Evolutionary conservation across 495 filamentous ascomycete genomes (phyloP), one percentile per base, ranked within the genome.

Genomic region (Aspergillus carlsbadensis): DNA sequence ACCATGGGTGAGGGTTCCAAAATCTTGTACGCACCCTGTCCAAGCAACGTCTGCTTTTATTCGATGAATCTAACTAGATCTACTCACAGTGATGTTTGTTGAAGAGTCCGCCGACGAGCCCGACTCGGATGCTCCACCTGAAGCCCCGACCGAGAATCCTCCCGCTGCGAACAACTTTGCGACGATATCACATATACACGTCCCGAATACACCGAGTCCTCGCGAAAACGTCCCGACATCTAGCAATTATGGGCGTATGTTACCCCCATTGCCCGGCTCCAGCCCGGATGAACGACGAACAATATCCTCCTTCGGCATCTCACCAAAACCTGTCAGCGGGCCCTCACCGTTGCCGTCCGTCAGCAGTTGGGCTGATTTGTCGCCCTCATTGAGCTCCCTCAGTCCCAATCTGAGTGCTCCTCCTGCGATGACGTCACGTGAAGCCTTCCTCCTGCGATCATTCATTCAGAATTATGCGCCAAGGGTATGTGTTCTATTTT

Each of bases 401-500:
- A 62, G 53, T 36, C 56, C 59, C 3, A 41, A 21, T 15, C 55
- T 37, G 35, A 59, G 15, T 17, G 57, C 29, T 13, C 29, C 35
- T 0, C 21, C 57, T 3, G 33, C 51, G 2, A 60, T 75, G 34
- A 61, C 65, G 7, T 56, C 63, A 0, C 63, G 72, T 20, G 72
- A 75, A 56, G 72, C 70, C 15, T 66, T 58, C 15, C 39, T 75
- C 4, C 61, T 75, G 52, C 65, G 68, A 29, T 58, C 47, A n/a
- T 75, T 71, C 31, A 71, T 71, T 13, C 69, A 70, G 2, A 68
- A 60, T 42, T 63, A 73, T 31, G 63, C 72, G 13, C 63, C 67
- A 6, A 71, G 69, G 68, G 72, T 75, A 53, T 55, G 70, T 59
- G 10, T 36, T 37, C 1, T 15, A 4, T 13, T 8, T 6, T 21